Evolutionary conservation across 306 rosid species (phyloP).

Genomic region (Fragaria nilgerrensis): DNA sequence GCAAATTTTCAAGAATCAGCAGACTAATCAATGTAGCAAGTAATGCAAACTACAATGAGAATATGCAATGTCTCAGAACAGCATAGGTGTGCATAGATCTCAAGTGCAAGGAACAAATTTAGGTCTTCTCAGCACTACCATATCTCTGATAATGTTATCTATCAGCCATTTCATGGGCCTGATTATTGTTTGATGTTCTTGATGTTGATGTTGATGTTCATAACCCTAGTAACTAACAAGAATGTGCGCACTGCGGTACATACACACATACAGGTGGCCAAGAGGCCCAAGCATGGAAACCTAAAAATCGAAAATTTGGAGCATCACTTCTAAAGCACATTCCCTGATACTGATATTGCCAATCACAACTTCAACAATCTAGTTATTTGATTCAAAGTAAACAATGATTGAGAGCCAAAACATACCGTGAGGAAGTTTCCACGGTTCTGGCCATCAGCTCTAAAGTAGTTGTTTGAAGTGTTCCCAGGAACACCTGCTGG

Average conservation of each 20-base stretch:
- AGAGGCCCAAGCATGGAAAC: neutral
- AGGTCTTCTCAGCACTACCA: too few relatives aligned
- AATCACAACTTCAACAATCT: neutral
- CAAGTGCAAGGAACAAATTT: neutral
- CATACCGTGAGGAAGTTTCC: slow-evolving; percentile 34
- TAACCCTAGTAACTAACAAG: neutral
- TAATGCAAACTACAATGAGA: neutral
- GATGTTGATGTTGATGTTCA: too few relatives aligned
- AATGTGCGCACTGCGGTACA: neutral
- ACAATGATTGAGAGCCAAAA: neutral
- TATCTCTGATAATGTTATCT: too few relatives aligned
- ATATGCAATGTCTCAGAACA: neutral
- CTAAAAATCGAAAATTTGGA: neutral
- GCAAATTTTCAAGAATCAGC: neutral
- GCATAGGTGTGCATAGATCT: neutral
- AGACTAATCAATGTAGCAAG: neutral
- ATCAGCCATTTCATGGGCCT: too few relatives aligned
- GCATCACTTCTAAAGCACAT: neutral
- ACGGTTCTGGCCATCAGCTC: slow-evolving; percentile 36
- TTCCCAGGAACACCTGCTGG: slow-evolving; percentile 30
- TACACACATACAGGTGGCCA: neutral
- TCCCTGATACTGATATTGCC: neutral
- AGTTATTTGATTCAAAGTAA: neutral
- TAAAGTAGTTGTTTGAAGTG: slow-evolving; percentile 27
- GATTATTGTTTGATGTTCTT: too few relatives aligned